phyloP scores from a whole-genome alignment of 176 grass and related monocot species.

The Areca catechu region DNA sequence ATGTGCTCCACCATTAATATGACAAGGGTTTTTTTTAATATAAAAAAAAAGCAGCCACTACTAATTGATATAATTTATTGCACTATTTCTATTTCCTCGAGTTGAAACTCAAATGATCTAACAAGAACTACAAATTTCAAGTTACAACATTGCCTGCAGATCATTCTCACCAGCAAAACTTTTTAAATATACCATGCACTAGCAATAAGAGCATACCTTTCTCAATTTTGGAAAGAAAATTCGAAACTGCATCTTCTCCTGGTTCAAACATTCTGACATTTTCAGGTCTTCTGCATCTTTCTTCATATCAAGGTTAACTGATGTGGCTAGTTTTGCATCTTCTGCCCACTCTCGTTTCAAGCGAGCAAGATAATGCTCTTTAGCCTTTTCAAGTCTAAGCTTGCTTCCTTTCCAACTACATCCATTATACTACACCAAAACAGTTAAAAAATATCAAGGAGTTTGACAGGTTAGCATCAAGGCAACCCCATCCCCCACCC shows the following conservation, averaged over 20 bases:
- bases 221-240: constrained; percentile 79
- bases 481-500: too few relatives aligned
- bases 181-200: too few relatives aligned
- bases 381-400: constrained; percentile 77
- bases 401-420: constrained; percentile 95
- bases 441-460: neutral
- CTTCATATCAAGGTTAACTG: constrained; percentile 10
- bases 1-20: too few relatives aligned
- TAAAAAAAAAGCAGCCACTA: too few relatives aligned
- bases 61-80: too few relatives aligned
- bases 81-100: too few relatives aligned
- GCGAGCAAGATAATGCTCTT: constrained; percentile 70
- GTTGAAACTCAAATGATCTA: too few relatives aligned
- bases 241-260: constrained; percentile 43
- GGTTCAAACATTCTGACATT: constrained; percentile 18
- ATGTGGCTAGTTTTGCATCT: constrained; percentile 26
- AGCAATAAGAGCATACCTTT: constrained; percentile 38
- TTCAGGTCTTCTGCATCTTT: constrained; percentile 20
- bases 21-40: too few relatives aligned
- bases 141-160: too few relatives aligned
- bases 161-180: too few relatives aligned
- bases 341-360: constrained; percentile 73
- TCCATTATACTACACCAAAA: constrained; percentile 71
- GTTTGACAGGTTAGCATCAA: neutral
- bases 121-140: too few relatives aligned